These are phyloP conservation scores for Geotrichum histeridarum DNA, from an alignment of 1,139 yeast species.

Conservation along the genomic window DNA sequence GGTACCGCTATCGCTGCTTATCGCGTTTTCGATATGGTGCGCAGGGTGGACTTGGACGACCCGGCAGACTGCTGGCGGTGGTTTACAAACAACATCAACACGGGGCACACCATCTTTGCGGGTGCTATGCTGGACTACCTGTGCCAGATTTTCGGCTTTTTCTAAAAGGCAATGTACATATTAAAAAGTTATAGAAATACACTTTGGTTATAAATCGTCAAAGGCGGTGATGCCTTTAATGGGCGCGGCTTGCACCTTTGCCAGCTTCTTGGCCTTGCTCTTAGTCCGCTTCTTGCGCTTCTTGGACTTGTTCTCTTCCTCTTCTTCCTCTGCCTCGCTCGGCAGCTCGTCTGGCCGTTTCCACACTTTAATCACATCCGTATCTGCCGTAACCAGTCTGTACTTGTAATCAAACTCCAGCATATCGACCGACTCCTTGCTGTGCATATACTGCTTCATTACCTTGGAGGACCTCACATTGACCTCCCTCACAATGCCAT, in stretches of 20 bases:
- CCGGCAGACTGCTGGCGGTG: slow-evolving; percentile 80
- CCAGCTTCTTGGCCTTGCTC: slow-evolving; percentile 35
- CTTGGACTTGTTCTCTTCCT: slow-evolving; percentile 27
- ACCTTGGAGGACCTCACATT: slow-evolving; percentile 61
- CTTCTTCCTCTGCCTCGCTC: slow-evolving; percentile 29
- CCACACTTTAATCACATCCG: slow-evolving; percentile 81
- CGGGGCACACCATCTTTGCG: slow-evolving; percentile 72
- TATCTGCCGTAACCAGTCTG: slow-evolving; percentile 72
- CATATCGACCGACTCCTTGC: slow-evolving; percentile 59
- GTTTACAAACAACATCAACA: slow-evolving; percentile 69
- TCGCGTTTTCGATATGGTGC: slow-evolving; percentile 62
- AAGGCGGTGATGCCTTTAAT: slow-evolving; percentile 18
- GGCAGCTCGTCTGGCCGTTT: slow-evolving; percentile 22
- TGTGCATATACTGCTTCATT: slow-evolving; percentile 63
- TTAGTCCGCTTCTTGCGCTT: slow-evolving; percentile 38
- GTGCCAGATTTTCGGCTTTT: slow-evolving; percentile 5
- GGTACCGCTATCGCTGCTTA: slow-evolving; percentile 65
- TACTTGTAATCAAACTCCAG: slow-evolving; percentile 78
- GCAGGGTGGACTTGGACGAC: slow-evolving; percentile 66
- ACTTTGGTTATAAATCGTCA: slow-evolving; percentile 18
- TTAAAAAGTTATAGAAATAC: neutral
- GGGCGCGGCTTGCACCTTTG: slow-evolving; percentile 11
- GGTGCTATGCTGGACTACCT: slow-evolving; percentile 77
- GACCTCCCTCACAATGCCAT: slow-evolving; percentile 69
- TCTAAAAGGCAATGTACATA: neutral